A percentile compares a stretch with the other conserved stretches of the same genome.
Conservation (phyloP, 371 early-diverging fungal genomes). For the Capniomyces stellatus region DNA sequence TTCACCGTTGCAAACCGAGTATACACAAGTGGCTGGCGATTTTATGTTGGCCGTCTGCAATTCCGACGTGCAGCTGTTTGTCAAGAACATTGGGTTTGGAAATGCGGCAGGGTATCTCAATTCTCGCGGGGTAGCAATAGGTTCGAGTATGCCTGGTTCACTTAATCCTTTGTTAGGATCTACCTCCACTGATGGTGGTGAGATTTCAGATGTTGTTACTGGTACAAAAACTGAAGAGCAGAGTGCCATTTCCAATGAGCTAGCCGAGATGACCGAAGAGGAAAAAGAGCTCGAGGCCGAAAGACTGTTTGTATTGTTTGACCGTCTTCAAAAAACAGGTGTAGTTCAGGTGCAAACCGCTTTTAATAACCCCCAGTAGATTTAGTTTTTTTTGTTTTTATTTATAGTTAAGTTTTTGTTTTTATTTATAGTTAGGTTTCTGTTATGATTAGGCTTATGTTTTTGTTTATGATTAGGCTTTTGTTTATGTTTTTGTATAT, state of each 20-base stretch:
- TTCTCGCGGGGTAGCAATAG: slow-evolving; percentile 34
- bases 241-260: slow-evolving; percentile 9
- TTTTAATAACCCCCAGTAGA: background rate
- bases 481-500: no score
- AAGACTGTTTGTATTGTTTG: slow-evolving; percentile 76
- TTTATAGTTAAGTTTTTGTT: no score
- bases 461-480: no score
- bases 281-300: slow-evolving; percentile 91
- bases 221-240: slow-evolving; percentile 2
- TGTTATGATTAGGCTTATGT: no score
- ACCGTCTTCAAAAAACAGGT: slow-evolving; percentile 77
- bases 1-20: slow-evolving; percentile 28
- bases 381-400: no score
- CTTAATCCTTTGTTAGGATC: background rate
- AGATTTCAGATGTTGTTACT: background rate
- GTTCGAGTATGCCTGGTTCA: slow-evolving; percentile 5
- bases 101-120: slow-evolving; percentile 79
- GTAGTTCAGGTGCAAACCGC: slow-evolving; percentile 28
- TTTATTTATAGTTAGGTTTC: no score
- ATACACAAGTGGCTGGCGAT: slow-evolving; percentile 37
- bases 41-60: slow-evolving; percentile 54
- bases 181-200: slow-evolving; percentile 3
- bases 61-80: slow-evolving; percentile 50
- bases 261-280: slow-evolving; percentile 79
- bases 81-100: slow-evolving; percentile 73